phyloP scores from a whole-genome alignment of 2,329 filamentous ascomycete genomes.

The Cordyceps fumosorosea region DNA sequence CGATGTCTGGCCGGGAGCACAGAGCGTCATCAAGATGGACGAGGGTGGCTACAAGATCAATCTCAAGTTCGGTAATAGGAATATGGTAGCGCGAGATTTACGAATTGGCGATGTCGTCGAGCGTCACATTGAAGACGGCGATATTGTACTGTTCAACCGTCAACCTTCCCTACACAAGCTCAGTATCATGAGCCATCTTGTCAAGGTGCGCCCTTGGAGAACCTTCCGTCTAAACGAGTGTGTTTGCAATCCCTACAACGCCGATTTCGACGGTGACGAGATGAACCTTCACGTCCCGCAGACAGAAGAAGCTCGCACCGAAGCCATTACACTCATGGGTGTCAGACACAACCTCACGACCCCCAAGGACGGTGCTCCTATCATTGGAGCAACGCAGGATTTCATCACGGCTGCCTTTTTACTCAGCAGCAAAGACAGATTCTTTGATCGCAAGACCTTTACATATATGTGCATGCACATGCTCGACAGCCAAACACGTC shows the following conservation, averaged over 20 bases:
- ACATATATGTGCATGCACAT: constrained; percentile 89
- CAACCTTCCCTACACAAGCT: constrained; percentile 97
- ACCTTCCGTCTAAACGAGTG: constrained; percentile 97
- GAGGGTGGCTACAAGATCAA: constrained; percentile 63
- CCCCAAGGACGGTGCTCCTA: constrained; percentile 94
- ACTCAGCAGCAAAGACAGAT: constrained; percentile 84
- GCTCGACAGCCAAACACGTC: constrained; percentile 69
- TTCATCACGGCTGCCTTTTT: constrained; percentile 96
- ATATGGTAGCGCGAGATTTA: constrained; percentile 66
- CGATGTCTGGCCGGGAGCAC: constrained; percentile 79
- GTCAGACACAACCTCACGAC: constrained; percentile 95
- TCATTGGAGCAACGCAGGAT: constrained; percentile 98
- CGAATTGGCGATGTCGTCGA: constrained; percentile 84
- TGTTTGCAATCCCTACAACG: constrained; percentile 96
- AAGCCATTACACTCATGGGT: constrained; percentile 95
- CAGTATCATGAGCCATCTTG: constrained; percentile 94
- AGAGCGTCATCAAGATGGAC: constrained; percentile 68
- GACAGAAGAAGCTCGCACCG: constrained; percentile 90
- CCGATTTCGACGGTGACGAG: constrained; percentile 97
- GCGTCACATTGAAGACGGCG: constrained; percentile 88
- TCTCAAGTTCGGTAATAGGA: constrained; percentile 67
- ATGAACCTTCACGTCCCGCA: constrained; percentile 99
- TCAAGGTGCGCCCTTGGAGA: constrained; percentile 87
- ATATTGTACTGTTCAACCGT: constrained; percentile 95
- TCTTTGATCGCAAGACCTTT: constrained; percentile 84